Percentiles rank a stretch among this genome's conserved stretches.
phyloP scores from a whole-genome alignment of 2,329 filamentous ascomycete species.

The Nannizziopsis barbatae region DNA sequence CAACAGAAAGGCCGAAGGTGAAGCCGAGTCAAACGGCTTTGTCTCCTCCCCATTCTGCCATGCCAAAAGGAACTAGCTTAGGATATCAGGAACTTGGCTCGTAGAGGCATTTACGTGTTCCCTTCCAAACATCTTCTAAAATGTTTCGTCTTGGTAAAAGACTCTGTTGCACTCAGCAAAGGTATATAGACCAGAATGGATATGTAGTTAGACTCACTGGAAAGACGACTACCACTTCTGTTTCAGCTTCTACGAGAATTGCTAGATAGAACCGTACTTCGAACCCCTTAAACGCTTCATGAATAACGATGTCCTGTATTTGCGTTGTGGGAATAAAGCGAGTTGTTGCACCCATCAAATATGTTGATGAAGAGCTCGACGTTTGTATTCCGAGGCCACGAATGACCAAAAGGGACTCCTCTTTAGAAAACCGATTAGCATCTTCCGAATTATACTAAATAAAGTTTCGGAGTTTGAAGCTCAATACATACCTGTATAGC shows the following conservation, averaged over 20 bases:
- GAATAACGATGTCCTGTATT: constrained; percentile 86
- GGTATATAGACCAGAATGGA: background rate
- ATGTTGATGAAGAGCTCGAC: constrained; percentile 56
- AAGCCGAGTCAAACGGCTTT: background rate
- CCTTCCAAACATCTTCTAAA: constrained; percentile 83
- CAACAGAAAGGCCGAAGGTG: too few species aligned
- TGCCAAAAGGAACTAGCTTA: background rate
- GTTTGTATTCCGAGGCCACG: constrained; percentile 87
- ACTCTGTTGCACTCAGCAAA: constrained; percentile 30
- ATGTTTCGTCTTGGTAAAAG: constrained; percentile 63
- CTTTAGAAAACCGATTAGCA: constrained; percentile 41
- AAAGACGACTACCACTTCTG: constrained; percentile 88
- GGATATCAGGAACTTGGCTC: constrained; percentile 44
- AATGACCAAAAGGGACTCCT: constrained; percentile 81
- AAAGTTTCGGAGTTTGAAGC: constrained; percentile 13
- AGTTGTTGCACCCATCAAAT: constrained; percentile 52
- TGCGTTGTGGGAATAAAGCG: constrained; percentile 80
- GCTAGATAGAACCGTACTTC: constrained; percentile 82
- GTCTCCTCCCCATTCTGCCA: background rate
- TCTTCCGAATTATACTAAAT: constrained; percentile 38
- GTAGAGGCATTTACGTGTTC: constrained; percentile 69
- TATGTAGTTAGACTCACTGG: constrained; percentile 43
- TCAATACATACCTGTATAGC: constrained; percentile 40
- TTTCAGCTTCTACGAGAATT: constrained; percentile 80
- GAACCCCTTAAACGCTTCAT: constrained; percentile 89